These are phyloP conservation scores for Boletus rufocinnamomeus DNA, from an alignment of 768 basidiomycete species.

Conservation along the genomic window DNA sequence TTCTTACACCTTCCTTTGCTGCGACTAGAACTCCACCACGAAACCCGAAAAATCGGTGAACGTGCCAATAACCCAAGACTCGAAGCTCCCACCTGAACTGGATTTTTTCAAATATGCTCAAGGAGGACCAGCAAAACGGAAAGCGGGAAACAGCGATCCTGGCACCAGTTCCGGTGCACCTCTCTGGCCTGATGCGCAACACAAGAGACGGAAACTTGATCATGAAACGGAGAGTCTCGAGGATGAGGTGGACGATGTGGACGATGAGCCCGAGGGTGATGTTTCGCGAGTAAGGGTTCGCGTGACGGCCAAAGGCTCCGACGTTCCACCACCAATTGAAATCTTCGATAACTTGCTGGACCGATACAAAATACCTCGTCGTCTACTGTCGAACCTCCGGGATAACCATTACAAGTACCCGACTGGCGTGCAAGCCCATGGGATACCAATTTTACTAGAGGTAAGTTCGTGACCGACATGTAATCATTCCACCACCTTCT, in stretches of 20 bases:
- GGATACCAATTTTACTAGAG: conserved; percentile 78
- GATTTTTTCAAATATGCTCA: conserved; percentile 93
- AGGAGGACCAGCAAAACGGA: conserved; percentile 55
- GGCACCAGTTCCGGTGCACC: conserved; percentile 15
- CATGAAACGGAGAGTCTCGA: conserved; percentile 26
- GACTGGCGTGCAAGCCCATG: conserved; percentile 80
- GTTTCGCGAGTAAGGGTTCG: conserved; percentile 50
- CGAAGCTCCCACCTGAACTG: conserved; percentile 70
- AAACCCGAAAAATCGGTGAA: conserved; percentile 27
- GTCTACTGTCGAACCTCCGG: conserved; percentile 63
- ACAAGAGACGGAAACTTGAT: conserved; percentile 35
- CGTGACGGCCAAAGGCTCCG: conserved; percentile 72
- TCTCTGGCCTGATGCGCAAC: conserved; percentile 10
- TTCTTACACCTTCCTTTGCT: conserved; percentile 6
- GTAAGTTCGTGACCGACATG: conserved; percentile 40
- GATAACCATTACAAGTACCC: conserved; percentile 63
- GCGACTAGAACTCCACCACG: conserved; percentile 27
- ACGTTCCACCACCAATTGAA: conserved; percentile 60
- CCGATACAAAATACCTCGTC: conserved; percentile 58
- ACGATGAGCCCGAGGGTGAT: conserved; percentile 25
- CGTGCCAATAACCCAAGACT: conserved; percentile 32
- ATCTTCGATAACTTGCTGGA: conserved; percentile 61
- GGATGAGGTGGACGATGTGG: conserved; percentile 25
- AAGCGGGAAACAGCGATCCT: conserved; percentile 31
- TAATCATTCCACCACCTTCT: background rate